Percentiles rank a stretch among this genome's conserved stretches.
These are phyloP conservation scores for Amoeboaphelidium occidentale DNA, from an alignment of 371 early-diverging fungal species.

Conservation along the genomic window DNA sequence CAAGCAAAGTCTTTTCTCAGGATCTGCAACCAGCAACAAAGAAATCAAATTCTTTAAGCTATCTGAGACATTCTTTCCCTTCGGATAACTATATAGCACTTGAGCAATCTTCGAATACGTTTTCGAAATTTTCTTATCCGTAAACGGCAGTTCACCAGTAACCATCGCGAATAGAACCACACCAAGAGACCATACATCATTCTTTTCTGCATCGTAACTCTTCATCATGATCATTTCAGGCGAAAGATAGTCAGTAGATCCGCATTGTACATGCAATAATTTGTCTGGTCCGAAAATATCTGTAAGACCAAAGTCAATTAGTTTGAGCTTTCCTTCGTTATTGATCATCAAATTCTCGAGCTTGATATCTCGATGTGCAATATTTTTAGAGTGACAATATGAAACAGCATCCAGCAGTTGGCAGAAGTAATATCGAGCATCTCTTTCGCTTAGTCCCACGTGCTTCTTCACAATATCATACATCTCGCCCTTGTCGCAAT, in stretches of 20 bases:
- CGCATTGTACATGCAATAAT: not conserved
- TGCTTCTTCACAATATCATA: not conserved
- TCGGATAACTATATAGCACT: too few relatives aligned
- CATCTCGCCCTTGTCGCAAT: not conserved
- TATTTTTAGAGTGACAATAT: not conserved
- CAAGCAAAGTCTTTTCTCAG: not conserved
- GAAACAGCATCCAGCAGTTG: not conserved
- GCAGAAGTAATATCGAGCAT: not conserved
- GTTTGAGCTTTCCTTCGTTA: not conserved
- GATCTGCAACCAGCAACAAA: not conserved
- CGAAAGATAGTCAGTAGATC: not conserved
- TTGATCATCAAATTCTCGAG: not conserved
- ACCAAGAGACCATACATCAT: conserved; percentile 59
- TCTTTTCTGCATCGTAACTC: not conserved
- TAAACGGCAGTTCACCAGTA: conserved; percentile 44
- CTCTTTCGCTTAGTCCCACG: not conserved
- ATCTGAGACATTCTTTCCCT: too few relatives aligned
- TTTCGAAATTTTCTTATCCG: conserved; percentile 17
- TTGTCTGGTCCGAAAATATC: not conserved
- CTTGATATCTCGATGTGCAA: not conserved
- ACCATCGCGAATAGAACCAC: conserved; percentile 45
- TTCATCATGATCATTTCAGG: not conserved
- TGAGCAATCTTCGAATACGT: too few relatives aligned
- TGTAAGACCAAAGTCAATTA: not conserved
- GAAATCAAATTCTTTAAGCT: not conserved